Evolutionary conservation across 345 rosid genomes (phyloP).

Genomic region (Arabis alpina): DNA sequence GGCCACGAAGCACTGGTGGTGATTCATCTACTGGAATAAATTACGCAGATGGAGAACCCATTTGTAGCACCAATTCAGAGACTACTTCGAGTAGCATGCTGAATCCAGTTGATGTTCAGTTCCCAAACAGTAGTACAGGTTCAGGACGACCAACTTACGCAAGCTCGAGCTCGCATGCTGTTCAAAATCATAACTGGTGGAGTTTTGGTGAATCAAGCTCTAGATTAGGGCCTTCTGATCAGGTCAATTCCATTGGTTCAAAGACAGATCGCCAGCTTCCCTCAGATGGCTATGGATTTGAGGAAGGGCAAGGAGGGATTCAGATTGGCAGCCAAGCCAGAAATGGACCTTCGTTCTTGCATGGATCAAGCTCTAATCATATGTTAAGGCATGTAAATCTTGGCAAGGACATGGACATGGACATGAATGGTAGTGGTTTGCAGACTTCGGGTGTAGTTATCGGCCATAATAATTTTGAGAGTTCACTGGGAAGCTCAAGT

Average conservation of each 20-base stretch:
- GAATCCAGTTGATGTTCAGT: constrained; percentile 58
- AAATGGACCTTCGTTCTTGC: constrained; percentile 51
- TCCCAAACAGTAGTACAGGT: constrained; percentile 19
- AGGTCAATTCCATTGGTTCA: constrained; percentile 49
- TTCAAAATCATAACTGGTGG: constrained; percentile 59
- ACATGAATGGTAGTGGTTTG: constrained; percentile 42
- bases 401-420: constrained; percentile 43
- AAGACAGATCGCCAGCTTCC: constrained; percentile 60
- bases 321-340: constrained; percentile 45
- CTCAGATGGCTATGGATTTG: constrained; percentile 37
- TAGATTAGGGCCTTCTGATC: constrained; percentile 52
- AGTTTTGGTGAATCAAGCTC: constrained; percentile 71
- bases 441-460: constrained; percentile 42
- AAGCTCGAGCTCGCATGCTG: constrained; percentile 46
- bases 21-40: constrained; percentile 38
- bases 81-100: constrained; percentile 42
- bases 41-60: constrained; percentile 36
- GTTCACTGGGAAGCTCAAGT: constrained; percentile 65
- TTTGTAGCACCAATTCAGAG: constrained; percentile 35
- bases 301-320: constrained; percentile 36
- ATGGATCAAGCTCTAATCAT: constrained; percentile 55
- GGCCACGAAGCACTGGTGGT: constrained; percentile 33
- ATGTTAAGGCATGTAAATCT: constrained; percentile 45
- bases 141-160: constrained; percentile 46
- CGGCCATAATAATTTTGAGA: constrained; percentile 41